These are phyloP conservation scores for Mrakiaceae sp. DNA, from an alignment of 1,284 basidiomycete species.

Conservation along the genomic window DNA sequence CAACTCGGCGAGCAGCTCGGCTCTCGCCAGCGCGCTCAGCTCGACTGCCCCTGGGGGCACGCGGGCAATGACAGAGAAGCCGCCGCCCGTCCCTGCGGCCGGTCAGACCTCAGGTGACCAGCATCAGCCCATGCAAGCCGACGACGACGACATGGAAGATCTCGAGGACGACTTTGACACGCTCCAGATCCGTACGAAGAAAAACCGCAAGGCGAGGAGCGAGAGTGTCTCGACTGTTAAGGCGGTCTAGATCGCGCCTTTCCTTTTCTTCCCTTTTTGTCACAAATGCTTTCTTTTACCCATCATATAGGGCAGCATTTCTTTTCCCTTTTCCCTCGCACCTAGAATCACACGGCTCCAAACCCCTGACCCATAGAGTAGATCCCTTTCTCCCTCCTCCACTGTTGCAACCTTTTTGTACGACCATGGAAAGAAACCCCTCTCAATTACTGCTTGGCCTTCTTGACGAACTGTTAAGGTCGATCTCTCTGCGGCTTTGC, in stretches of 20 bases:
- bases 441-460: too few species aligned
- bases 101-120: background rate
- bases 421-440: too few species aligned
- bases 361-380: too few species aligned
- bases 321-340: too few species aligned
- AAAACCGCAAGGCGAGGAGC: background rate
- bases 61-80: background rate
- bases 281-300: too few species aligned
- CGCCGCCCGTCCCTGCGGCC: background rate
- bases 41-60: slow-evolving; percentile 10
- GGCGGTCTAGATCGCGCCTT: background rate
- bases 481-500: too few species aligned
- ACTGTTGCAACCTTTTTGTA: too few species aligned
- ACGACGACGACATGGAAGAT: slow-evolving; percentile 6
- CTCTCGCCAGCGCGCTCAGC: slow-evolving; percentile 3
- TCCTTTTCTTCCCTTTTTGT: too few species aligned
- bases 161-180: slow-evolving; percentile 3
- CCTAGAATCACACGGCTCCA: too few species aligned
- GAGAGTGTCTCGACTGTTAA: slow-evolving; percentile 9
- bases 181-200: slow-evolving; percentile 1
- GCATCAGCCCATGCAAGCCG: background rate
- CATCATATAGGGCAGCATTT: too few species aligned
- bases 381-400: too few species aligned
- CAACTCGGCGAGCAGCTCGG: slow-evolving; percentile 5
- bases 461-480: too few species aligned